Evolutionary conservation across 495 filamentous ascomycete genomes (phyloP), one percentile per base, ranked within the genome.

Genomic region (Daldinia childiae): DNA sequence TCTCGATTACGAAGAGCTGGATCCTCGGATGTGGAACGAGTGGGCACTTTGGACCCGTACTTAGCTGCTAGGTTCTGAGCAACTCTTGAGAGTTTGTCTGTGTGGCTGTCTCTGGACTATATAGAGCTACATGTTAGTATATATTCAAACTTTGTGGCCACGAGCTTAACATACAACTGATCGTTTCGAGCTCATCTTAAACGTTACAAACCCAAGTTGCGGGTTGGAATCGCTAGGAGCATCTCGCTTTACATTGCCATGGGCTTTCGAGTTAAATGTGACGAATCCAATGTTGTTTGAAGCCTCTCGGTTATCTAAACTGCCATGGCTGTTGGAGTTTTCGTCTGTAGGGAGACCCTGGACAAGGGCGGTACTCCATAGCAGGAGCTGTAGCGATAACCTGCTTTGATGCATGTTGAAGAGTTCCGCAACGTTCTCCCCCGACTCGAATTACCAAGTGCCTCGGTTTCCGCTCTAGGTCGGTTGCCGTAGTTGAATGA

Each of bases 341-440:
- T 39, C 21, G 26, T 41, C n/a, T 54, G 41, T 30, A 14, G 77
- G 76, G 50, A 71, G 41, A 65, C 74, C 81, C 5, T 78, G 78
- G 58, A 74, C 79, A 66, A 84, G 80, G 58, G 79, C 65, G 29
- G 81, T 66, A 64, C 74, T 74, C 81, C 81, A 84, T 74, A 84
- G 63, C 58, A 80, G 77, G 45, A 85, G 73, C 74, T 81, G 79
- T 43, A 84, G 60, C 32, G 80, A 67, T 58, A 77, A 36, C 15
- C 72, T 71, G 64, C 56, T 68, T 61, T 65, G 68, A 72, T 76
- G 67, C 82, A 84, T 84, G 45, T 74, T 83, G 81, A 45, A 51
- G 19, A 51, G n/a, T 60, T 51, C 56, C 36, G 54, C 56, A 59
- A 32, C 69, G 60, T 45, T 29, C 52, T 67, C 59, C 55, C 66